A percentile compares a stretch with the other conserved stretches of the same genome.
These are phyloP conservation scores for Carex sylvatica DNA, from an alignment of 202 grass and related monocot species.

Conservation along the genomic window DNA sequence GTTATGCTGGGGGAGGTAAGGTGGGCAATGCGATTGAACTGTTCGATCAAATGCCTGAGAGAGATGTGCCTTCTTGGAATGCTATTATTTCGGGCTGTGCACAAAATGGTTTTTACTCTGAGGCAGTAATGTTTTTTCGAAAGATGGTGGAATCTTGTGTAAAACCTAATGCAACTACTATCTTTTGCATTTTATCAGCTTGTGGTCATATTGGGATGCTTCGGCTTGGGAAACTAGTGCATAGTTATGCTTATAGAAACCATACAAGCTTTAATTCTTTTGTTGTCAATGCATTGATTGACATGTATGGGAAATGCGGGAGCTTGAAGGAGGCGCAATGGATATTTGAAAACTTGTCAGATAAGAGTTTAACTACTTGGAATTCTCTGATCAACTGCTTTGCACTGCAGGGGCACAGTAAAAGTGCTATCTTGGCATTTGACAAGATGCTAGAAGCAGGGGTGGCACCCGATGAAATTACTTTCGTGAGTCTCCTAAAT, in stretches of 20 bases:
- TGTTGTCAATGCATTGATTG: slow-evolving; percentile 66
- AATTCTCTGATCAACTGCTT: slow-evolving; percentile 96
- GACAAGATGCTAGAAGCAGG: slow-evolving; percentile 43
- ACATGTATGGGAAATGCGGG: slow-evolving; percentile 96
- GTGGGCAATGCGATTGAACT: slow-evolving; percentile 45
- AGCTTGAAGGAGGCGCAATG: slow-evolving; percentile 54
- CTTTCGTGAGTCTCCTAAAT: slow-evolving; percentile 80
- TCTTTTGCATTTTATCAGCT: slow-evolving; percentile 64
- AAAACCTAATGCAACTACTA: slow-evolving; percentile 62
- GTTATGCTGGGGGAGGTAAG: slow-evolving; percentile 56
- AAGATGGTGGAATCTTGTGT: slow-evolving; percentile 56
- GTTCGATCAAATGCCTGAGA: slow-evolving; percentile 72
- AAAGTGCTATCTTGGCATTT: slow-evolving; percentile 45
- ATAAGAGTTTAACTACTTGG: slow-evolving; percentile 58
- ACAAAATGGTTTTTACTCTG: slow-evolving; percentile 65
- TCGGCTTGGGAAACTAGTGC: slow-evolving; percentile 64
- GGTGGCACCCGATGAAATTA: slow-evolving; percentile 65
- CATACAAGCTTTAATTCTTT: slow-evolving; percentile 51
- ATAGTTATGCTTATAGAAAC: slow-evolving; percentile 61
- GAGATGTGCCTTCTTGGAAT: slow-evolving; percentile 79
- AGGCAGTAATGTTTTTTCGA: slow-evolving; percentile 47
- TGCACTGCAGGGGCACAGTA: slow-evolving; percentile 55
- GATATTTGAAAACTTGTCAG: slow-evolving; percentile 55
- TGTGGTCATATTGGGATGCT: slow-evolving; percentile 83
- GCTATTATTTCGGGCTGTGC: slow-evolving; percentile 64